Evolutionary conservation across 2,329 filamentous ascomycete genomes (phyloP).

Genomic region (Penicillium hesseltinei): DNA sequence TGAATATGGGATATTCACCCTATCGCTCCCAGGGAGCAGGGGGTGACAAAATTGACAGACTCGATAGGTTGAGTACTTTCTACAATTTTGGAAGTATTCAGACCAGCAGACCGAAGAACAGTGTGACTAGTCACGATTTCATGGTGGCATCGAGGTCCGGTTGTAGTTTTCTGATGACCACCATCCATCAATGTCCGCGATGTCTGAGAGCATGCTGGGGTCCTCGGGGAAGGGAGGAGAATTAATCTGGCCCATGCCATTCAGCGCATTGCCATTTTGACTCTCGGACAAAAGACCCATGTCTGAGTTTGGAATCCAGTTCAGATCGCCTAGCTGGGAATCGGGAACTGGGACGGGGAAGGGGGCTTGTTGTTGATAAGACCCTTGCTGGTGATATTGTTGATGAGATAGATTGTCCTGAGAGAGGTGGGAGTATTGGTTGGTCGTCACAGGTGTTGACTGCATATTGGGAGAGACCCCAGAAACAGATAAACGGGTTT

Average conservation of each 20-base stretch:
- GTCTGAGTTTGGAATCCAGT: slow-evolving; percentile 33
- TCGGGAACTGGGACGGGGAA: slow-evolving; percentile 6
- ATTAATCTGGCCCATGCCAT: slow-evolving; percentile 7
- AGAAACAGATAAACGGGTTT: slow-evolving; percentile 18
- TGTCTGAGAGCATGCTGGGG: slow-evolving; percentile 19
- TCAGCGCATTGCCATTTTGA: slow-evolving; percentile 10
- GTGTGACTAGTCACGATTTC: background rate
- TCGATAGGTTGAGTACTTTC: no score
- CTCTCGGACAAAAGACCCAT: slow-evolving; percentile 26
- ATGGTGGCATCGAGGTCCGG: background rate
- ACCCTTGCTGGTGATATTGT: slow-evolving; percentile 5
- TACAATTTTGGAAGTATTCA: background rate
- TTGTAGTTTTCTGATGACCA: slow-evolving; percentile 25
- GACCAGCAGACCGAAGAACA: background rate
- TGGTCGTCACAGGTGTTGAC: slow-evolving; percentile 1
- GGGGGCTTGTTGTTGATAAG: slow-evolving; percentile 8
- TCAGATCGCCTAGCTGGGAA: slow-evolving; percentile 24
- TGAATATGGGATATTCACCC: background rate
- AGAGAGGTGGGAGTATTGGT: slow-evolving; percentile 3
- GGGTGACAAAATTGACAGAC: background rate
- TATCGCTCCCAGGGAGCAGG: background rate
- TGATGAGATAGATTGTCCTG: slow-evolving; percentile 8
- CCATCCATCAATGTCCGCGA: slow-evolving; percentile 34
- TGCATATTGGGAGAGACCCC: background rate
- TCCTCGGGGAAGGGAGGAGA: slow-evolving; percentile 16